Base-by-base conservation (phyloP, 805 yeast species). In the Cyberlindnera euphorbiiphila region DNA sequence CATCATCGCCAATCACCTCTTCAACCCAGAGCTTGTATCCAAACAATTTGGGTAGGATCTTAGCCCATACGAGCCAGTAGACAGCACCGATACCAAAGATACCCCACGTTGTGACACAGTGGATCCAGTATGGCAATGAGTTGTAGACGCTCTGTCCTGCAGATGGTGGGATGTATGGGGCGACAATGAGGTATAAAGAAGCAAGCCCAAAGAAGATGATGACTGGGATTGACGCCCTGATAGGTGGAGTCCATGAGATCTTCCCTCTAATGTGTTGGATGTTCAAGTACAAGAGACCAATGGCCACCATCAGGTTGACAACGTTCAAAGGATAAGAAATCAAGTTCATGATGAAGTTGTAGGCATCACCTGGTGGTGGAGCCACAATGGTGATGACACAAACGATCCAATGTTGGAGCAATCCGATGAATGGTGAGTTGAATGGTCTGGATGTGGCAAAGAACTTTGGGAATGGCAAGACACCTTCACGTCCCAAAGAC, bases 311-410 rank as follows among this genome's bases (percentile, higher is more conserved):
- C 21, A 79, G 65, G 58, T 85, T 81, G 52, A 85, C 81, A 34
- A 85, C 80, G 54, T 85, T 81, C 64, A 80, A 72, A 34, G 95
- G 91, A 59, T 85, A 85, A 2, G 91, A 78, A 50, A 84, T 81
- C 65, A 86, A 69, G 61, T 86, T 85, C 60, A 83, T 59, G 49
- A 85, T 76, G 57, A 86, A 82, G 60, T 83, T 81, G 65, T 84
- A 85, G 32, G 94, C 94, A 56, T 85, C 94, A 40, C 93, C 94
- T 18, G 89, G 85, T 14, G 93, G 91, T 28, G 86, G 85, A 4
- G 91, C 93, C 31, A 84, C 54, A 43, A 86, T 76, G 33, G 87
- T 78, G 36, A 85, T 68, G 27, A 81, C 61, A 64, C 89, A 83
- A 13, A 85, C 80, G 31, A 80, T 59, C 76, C 85, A 85, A 57